Evolutionary conservation across 805 yeast genomes (phyloP).

Genomic region (Spathaspora hagerdaliae): DNA sequence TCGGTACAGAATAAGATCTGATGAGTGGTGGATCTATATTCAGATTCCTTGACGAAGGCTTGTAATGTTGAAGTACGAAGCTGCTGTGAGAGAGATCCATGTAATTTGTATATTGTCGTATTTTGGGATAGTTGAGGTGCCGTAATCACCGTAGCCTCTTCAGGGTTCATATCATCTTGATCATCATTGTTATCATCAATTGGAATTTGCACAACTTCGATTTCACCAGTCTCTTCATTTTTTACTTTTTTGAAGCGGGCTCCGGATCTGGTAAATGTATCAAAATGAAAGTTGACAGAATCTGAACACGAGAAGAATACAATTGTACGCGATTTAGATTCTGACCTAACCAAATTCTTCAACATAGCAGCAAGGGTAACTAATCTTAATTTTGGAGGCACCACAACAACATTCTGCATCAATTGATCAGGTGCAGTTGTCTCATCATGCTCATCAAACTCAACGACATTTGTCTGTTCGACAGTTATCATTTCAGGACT

Average conservation of each 20-base stretch:
- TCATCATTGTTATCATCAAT: conserved; percentile 10
- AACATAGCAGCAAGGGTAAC: conserved; percentile 74
- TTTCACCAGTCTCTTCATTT: conserved; percentile 20
- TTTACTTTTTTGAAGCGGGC: conserved; percentile 21
- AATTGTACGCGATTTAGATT: conserved; percentile 49
- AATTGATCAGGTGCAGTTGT: conserved; percentile 84
- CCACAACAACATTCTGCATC: conserved; percentile 71
- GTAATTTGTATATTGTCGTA: conserved; percentile 60
- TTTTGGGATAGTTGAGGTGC: conserved; percentile 49
- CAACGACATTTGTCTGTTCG: conserved; percentile 2
- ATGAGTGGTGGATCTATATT: conserved; percentile 30
- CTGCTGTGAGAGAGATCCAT: conserved; percentile 88
- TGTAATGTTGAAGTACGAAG: conserved; percentile 73
- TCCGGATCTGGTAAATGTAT: conserved; percentile 64
- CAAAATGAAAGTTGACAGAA: conserved; percentile 91
- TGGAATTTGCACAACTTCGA: conserved; percentile 8
- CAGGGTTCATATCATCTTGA: conserved; percentile 18
- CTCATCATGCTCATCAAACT: conserved; percentile 5
- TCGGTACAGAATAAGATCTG: conserved; percentile 88
- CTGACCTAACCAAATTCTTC: conserved; percentile 33
- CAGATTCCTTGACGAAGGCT: conserved; percentile 48
- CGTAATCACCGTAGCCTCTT: conserved; percentile 30
- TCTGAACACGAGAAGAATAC: conserved; percentile 93
- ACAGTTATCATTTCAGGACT: conserved; percentile 68
- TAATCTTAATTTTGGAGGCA: conserved; percentile 87